Conservation (phyloP, 441 rosid species). For the Croton setiger region DNA sequence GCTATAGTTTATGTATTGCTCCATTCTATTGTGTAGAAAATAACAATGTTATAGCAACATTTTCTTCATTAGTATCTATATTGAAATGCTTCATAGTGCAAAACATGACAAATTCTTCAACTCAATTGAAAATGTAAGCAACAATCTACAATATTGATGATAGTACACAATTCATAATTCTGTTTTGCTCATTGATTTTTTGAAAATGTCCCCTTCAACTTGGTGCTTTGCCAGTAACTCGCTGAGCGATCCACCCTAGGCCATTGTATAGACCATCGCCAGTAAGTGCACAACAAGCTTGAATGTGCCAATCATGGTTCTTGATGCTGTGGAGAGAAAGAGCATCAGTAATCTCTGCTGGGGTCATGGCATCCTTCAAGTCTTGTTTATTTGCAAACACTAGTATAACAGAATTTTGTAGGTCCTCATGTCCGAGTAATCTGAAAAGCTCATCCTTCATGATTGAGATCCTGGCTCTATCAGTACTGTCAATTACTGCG, state of each 20-base stretch:
- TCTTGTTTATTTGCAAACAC: slow-evolving; percentile 97
- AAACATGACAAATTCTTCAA: slow-evolving; percentile 19
- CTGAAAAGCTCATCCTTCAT: slow-evolving; percentile 86
- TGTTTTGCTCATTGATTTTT: slow-evolving; percentile 12
- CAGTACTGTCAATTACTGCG: slow-evolving; percentile 89
- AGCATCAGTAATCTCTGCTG: slow-evolving; percentile 87
- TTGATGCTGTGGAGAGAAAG: slow-evolving; percentile 92
- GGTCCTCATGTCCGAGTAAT: slow-evolving; percentile 75
- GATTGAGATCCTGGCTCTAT: slow-evolving; percentile 71
- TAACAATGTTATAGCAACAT: slow-evolving; percentile 19
- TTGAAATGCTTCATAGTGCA: slow-evolving; percentile 39
- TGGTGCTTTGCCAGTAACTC: slow-evolving; percentile 75
- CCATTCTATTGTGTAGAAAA: slow-evolving; percentile 24
- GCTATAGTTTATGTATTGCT: slow-evolving; percentile 16
- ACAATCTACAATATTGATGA: slow-evolving; percentile 24
- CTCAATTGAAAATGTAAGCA: slow-evolving; percentile 15
- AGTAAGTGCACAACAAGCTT: slow-evolving; percentile 86
- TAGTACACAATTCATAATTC: slow-evolving; percentile 23
- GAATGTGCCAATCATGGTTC: slow-evolving; percentile 98
- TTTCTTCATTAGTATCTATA: slow-evolving; percentile 17
- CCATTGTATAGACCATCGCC: slow-evolving; percentile 90
- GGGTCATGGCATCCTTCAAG: slow-evolving; percentile 93
- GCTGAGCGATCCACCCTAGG: slow-evolving; percentile 90
- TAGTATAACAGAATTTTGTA: slow-evolving; percentile 70
- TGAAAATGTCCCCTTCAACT: slow-evolving; percentile 30